Percentiles rank a stretch among this genome's conserved stretches.
Conservation (phyloP, 768 basidiomycete species). For the Collybia mongolica region DNA sequence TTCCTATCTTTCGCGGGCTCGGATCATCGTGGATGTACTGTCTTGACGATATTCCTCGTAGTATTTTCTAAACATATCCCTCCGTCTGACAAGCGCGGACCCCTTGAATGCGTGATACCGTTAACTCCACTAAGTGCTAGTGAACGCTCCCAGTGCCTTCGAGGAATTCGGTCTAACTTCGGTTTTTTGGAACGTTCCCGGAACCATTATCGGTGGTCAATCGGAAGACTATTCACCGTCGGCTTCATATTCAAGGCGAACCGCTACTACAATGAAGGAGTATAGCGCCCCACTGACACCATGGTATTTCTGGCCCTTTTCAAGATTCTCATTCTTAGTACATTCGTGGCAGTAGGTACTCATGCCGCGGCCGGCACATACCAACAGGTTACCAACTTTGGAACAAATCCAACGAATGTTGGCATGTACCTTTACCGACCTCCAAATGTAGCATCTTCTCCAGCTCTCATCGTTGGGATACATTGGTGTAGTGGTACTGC, state of each 20-base stretch:
- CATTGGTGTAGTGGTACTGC: conserved; percentile 54
- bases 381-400: conserved; percentile 44
- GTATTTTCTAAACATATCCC: too few species aligned
- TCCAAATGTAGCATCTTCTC: conserved; percentile 30
- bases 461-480: conserved; percentile 50
- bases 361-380: conserved; percentile 28
- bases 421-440: conserved; percentile 47
- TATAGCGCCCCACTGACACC: neutral
- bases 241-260: too few species aligned
- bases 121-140: too few species aligned
- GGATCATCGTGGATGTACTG: too few species aligned
- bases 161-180: too few species aligned
- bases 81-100: too few species aligned
- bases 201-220: neutral
- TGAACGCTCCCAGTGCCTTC: too few species aligned
- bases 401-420: conserved; percentile 53
- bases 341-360: conserved; percentile 14
- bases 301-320: conserved; percentile 16
- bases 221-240: too few species aligned
- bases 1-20: too few species aligned
- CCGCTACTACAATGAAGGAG: neutral
- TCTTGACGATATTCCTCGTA: too few species aligned
- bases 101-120: too few species aligned
- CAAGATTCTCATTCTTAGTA: conserved; percentile 15
- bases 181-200: too few species aligned